Base-by-base conservation (phyloP, 208 protist genomes). In the Leishmania turanica region DNA sequence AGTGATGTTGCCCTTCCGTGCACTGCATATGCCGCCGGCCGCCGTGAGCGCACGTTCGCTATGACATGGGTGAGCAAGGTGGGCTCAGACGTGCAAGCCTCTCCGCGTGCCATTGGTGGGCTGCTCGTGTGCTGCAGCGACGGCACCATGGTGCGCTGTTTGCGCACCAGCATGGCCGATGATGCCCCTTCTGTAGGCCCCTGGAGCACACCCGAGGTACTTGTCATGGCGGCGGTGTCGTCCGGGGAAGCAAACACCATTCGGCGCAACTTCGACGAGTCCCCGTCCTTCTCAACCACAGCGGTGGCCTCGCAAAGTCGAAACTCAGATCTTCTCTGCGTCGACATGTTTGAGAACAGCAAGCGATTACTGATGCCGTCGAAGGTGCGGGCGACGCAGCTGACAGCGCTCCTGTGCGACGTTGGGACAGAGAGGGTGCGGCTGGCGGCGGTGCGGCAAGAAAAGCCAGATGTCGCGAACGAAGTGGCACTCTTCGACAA, bases 401-500 rank as follows among this genome's bases (percentile, higher is more conserved):
- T 78, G 78, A 66, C 40, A 9, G 21, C 64, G 19, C 15, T 75
- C 0, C 27, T 82, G 34, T 82, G 72, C 68, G 82, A 86, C 68
- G 68, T 72, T 42, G 82, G 78, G 64, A 77, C 62, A 3, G 31
- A 40, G 15, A 80, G 62, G 42, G 77, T 86, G 69, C 82, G 82
- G 37, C 47, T 86, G 3, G 78, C 78, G 1, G 82, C 45, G 11
- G 78, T 82, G 17, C 49, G 64, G 31, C 31, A 40, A 27, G 49
- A 56, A 47, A 53, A 21, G 1, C 21, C 31, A 0, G 4, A 45
- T 21, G 47, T n/a, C 40, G 17, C 76, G 5, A 51, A 24, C 19
- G 72, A 71, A 11, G 82, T 82, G 54, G 6, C 51, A 7, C 68
- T 86, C 66, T 86, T 82, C 78, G 78, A 86, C 49, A 58, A 82